Percentiles rank a stretch among this genome's conserved stretches.
Conservation (phyloP, 257 asterid genomes). For the Nicotiana knightiana region DNA sequence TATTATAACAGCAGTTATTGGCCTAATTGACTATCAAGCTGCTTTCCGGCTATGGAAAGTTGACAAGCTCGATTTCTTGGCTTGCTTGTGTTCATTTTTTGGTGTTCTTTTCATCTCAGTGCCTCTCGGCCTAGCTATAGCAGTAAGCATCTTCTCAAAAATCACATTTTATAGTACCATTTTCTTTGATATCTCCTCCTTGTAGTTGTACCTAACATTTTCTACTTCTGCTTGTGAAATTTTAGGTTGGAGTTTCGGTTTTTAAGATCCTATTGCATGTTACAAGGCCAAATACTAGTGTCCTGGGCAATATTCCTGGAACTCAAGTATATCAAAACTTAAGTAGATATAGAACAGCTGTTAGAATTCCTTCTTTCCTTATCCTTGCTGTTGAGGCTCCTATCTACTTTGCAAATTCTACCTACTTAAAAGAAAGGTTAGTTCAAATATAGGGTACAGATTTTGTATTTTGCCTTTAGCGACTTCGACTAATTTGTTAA, state of each 20-base stretch:
- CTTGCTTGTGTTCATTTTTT: conserved; percentile 74
- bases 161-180: background rate
- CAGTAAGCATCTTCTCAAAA: conserved; percentile 42
- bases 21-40: conserved; percentile 74
- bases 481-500: background rate
- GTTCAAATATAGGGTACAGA: background rate
- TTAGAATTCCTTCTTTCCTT: conserved; percentile 62
- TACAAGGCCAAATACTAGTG: conserved; percentile 76
- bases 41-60: conserved; percentile 79
- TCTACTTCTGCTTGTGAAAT: background rate
- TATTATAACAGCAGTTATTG: conserved; percentile 84
- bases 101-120: conserved; percentile 97
- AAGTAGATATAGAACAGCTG: conserved; percentile 58
- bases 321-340: conserved; percentile 70
- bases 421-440: conserved; percentile 85
- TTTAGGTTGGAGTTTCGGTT: conserved; percentile 85
- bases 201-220: background rate
- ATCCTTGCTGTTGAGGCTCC: conserved; percentile 78
- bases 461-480: background rate
- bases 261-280: conserved; percentile 89
- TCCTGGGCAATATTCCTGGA: conserved; percentile 75
- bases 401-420: conserved; percentile 79
- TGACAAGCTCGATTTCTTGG: conserved; percentile 85
- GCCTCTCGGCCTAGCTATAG: conserved; percentile 88
- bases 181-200: background rate